Conservation (phyloP, 1,284 basidiomycete species). For the Rhodotorula sp. region DNA sequence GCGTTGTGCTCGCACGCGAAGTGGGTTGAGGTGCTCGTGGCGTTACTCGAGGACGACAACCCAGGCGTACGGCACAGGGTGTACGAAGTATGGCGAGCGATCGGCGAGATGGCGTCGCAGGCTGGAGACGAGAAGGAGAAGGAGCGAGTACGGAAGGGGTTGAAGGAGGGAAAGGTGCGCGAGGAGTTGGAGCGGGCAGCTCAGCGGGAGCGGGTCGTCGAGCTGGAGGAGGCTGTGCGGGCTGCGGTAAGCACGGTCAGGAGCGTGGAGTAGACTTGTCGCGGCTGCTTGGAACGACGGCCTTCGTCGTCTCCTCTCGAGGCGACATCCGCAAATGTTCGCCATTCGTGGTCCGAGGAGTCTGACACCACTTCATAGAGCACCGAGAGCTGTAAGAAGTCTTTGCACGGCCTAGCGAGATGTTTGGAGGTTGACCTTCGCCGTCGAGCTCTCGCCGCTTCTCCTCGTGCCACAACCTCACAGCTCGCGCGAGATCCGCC, state of each 20-base stretch:
- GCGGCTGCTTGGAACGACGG: too few relatives aligned
- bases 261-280: background rate
- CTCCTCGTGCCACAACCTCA: background rate
- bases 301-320: too few relatives aligned
- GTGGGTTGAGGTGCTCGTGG: conserved; percentile 8
- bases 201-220: background rate
- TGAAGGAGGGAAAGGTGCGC: conserved; percentile 4
- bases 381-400: too few relatives aligned
- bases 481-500: too few relatives aligned
- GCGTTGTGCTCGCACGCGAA: background rate
- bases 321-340: too few relatives aligned
- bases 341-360: too few relatives aligned
- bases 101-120: background rate
- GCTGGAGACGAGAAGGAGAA: background rate
- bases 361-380: too few relatives aligned
- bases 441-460: background rate
- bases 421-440: too few relatives aligned
- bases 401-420: too few relatives aligned
- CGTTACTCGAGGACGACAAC: conserved; percentile 6
- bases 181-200: conserved; percentile 3
- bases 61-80: conserved; percentile 19
- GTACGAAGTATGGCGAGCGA: conserved; percentile 16
- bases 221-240: conserved; percentile 5
- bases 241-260: conserved; percentile 1
- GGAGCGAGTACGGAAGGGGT: background rate